Evolutionary conservation across 1,139 yeast species (phyloP), one percentile per base, ranked within the genome.

Genomic region (Diutina ranongensis): DNA sequence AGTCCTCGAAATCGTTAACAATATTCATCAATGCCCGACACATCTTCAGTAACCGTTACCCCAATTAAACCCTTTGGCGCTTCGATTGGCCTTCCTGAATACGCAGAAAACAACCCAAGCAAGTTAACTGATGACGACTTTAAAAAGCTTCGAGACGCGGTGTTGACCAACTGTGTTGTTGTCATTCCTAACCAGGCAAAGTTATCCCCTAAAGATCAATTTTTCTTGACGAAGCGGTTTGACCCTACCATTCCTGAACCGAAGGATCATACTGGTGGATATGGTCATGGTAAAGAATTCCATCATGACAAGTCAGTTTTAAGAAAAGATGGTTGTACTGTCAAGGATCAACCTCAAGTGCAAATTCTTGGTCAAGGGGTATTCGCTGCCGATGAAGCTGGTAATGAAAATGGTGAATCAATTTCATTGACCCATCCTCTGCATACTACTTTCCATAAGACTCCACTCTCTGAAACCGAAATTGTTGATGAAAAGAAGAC

Each of bases 241-340:
- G 95, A 85, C 57, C 87, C 92, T 33, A 65, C 85, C 5, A 77
- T 86, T 49, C 73, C 74, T 2, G 70, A 64, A 48, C 69, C 72
- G 21, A 68, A 65, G 49, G 74, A 69, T 41, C 60, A 59, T 31
- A 38, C 42, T 5, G 42, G 42, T 2, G 71, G 71, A 2, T 86
- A 86, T 54, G 95, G 95, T 35, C 95, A 86, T 55, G 87, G 92
- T 47, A 83, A 83, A 59, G 84, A 83, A 51, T 84, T 85, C 63
- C 79, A 92, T 57, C 89, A 86, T 56, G 74, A 75, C 47, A 77
- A 82, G 55, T 80, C 89, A 2, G 86, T 86, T 28, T 72, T 86
- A 51, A 78, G 78, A 51, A 83, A 82, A 57, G 95, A 86, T 56
- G 94, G 94, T 40, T 74, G 76, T 49, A 74, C 88, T 2, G 86